Percentiles rank a stretch among this genome's conserved stretches.
Evolutionary conservation across 2,329 filamentous ascomycete species (phyloP).

Genomic region (Claviceps purpurea): DNA sequence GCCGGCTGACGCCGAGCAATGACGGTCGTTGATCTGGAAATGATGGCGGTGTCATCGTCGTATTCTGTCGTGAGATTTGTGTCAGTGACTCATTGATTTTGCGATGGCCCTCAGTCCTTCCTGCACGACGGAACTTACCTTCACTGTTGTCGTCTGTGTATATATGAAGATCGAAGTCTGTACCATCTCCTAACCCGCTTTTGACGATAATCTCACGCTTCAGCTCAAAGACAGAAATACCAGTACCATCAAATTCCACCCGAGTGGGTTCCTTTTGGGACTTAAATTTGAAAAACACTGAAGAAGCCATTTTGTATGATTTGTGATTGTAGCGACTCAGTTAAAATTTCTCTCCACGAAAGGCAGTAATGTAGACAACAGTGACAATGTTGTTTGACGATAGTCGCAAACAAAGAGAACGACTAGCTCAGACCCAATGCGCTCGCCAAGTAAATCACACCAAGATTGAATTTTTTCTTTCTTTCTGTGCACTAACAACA

Average conservation of each 20-base stretch:
- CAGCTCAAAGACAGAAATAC: conserved; percentile 95
- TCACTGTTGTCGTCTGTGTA: conserved; percentile 86
- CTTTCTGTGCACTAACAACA: conserved; percentile 6
- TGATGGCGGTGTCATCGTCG: conserved; percentile 95
- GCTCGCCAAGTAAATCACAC: conserved; percentile 2
- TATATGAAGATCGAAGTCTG: conserved; percentile 90
- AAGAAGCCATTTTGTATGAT: conserved; percentile 67
- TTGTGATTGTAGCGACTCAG: conserved; percentile 4
- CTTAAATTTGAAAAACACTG: conserved; percentile 99
- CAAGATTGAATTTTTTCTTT: conserved; percentile 6
- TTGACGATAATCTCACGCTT: conserved; percentile 97
- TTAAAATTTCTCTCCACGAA: conserved; percentile 14
- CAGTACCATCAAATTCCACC: conserved; percentile 93
- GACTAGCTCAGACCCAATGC: not conserved
- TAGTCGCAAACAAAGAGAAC: conserved; percentile 4
- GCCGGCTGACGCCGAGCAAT: conserved; percentile 80
- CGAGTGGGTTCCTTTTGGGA: conserved; percentile 90
- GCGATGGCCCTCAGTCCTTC: not conserved
- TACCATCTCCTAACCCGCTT: conserved; percentile 86
- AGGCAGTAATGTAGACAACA: conserved; percentile 9
- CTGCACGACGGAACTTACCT: conserved; percentile 42
- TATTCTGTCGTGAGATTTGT: conserved; percentile 51
- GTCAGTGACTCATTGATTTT: conserved; percentile 10
- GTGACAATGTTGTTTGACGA: conserved; percentile 5
- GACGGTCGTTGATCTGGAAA: conserved; percentile 87